Base-by-base conservation (phyloP, 2,329 filamentous ascomycete species). In the Apiospora marii region DNA sequence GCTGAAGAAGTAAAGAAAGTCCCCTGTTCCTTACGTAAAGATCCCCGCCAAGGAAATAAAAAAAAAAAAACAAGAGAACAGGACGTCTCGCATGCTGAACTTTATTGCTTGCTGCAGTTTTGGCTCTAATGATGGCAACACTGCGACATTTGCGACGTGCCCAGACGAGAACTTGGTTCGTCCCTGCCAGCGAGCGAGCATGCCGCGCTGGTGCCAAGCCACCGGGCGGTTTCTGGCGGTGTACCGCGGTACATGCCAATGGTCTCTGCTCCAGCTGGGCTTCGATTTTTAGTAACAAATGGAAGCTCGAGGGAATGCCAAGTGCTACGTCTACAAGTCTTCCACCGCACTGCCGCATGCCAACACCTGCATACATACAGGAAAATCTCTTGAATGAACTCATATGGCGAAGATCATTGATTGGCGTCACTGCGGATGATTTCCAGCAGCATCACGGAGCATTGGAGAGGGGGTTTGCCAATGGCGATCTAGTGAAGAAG, bases 131-230 rank as follows among this genome's bases (percentile, higher is more conserved):
- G 51, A 61, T 61, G 53, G 22, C 53, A 34, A 22, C 27, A 37
- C 53, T 61, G 53, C 24, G 53, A 58, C 51, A 37, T n/a, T 27
- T n/a, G 48, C n/a, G 48, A 51, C 46, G n/a, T 19, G 46, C 19
- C 19, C 46, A n/a, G 46, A 22, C 22, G 4, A 3, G 27, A 16
- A 16, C 24, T 58, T 34, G 51, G 51, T 19, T 58, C 27, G 27
- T 61, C 53, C 53, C 5, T 61, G 49, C 27, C 13, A 6, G 4
- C 24, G 4, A 24, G 24, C 6, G 49, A 49, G 27, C 6, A 61
- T 37, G 53, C 53, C 53, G 53, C 53, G 16, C 27, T 37, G 30
- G 6, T 61, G 53, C 53, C 53, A 61, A 61, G 53, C 53, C 19
- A 14, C 14, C 30, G 14, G 16, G 22, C 19, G 30, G 53, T 61